Percentiles rank a stretch among this genome's conserved stretches.
These are phyloP conservation scores for Aspergillus versicolor DNA, from an alignment of 2,329 filamentous ascomycete species.

Conservation along the genomic window DNA sequence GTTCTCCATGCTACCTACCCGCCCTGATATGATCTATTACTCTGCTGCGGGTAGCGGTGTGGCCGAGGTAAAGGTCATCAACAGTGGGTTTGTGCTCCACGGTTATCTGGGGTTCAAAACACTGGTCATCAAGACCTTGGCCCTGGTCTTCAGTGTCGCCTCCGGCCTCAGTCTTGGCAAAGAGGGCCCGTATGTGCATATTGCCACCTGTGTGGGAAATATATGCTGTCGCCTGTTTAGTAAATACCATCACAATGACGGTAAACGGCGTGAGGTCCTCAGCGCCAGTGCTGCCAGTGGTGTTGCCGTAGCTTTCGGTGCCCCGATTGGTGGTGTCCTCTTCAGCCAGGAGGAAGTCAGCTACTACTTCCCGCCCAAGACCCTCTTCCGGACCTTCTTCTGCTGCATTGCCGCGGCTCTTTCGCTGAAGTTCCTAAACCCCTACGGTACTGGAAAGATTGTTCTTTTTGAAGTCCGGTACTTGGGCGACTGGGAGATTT, in stretches of 20 bases:
- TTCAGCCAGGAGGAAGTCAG: conserved; percentile 92
- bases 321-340: conserved; percentile 83
- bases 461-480: conserved; percentile 96
- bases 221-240: conserved; percentile 90
- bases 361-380: conserved; percentile 98
- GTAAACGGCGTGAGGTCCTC: conserved; percentile 88
- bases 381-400: conserved; percentile 95
- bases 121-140: conserved; percentile 78
- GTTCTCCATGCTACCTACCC: conserved; percentile 30
- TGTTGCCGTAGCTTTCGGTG: conserved; percentile 91
- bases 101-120: conserved; percentile 90
- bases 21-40: conserved; percentile 85
- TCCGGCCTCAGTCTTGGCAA: conserved; percentile 94
- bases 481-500: conserved; percentile 85
- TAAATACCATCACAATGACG: conserved; percentile 94
- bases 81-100: conserved; percentile 96
- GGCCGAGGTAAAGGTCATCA: conserved; percentile 93
- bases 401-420: conserved; percentile 91
- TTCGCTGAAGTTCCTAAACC: conserved; percentile 91
- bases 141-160: conserved; percentile 81
- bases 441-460: conserved; percentile 94
- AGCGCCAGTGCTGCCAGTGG: conserved; percentile 89
- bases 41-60: conserved; percentile 94
- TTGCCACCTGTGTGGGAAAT: conserved; percentile 91
- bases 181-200: conserved; percentile 95